A percentile compares a stretch with the other conserved stretches of the same genome.
These are phyloP conservation scores for Asterophora parasitica DNA, from an alignment of 768 basidiomycete genomes.

Conservation along the genomic window DNA sequence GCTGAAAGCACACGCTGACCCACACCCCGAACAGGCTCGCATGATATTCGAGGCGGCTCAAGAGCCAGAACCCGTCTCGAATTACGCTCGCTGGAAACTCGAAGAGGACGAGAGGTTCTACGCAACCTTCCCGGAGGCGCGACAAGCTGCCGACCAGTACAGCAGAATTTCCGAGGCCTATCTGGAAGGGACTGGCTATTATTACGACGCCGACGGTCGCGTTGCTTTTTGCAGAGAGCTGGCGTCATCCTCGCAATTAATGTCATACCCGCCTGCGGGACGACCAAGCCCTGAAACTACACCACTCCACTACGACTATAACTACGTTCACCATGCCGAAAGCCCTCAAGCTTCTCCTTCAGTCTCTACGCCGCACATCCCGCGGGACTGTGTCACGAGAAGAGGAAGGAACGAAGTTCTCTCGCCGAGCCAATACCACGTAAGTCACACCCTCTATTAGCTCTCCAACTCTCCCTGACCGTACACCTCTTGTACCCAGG, in stretches of 20 bases:
- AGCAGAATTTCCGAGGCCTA: constrained; percentile 7
- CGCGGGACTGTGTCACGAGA: constrained; percentile 2
- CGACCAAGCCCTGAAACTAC: background rate
- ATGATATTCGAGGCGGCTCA: constrained; percentile 6
- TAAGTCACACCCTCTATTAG: constrained; percentile 5
- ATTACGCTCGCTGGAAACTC: constrained; percentile 30
- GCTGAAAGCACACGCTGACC: background rate
- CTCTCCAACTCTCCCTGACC: background rate
- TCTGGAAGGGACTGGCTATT: constrained; percentile 15
- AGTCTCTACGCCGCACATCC: background rate
- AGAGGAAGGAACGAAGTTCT: background rate
- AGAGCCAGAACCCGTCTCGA: constrained; percentile 13
- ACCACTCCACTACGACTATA: background rate
- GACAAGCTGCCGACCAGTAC: constrained; percentile 18
- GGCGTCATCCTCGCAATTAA: background rate
- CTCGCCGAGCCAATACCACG: constrained; percentile 4
- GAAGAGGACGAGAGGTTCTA: constrained; percentile 38
- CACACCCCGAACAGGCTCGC: constrained; percentile 4
- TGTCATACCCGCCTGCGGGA: background rate
- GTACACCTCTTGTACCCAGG: constrained; percentile 7
- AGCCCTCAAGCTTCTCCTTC: constrained; percentile 1
- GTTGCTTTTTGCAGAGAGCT: background rate
- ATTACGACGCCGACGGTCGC: constrained; percentile 7
- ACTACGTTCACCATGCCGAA: background rate
- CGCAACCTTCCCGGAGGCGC: constrained; percentile 32